Base-by-base conservation (phyloP, 108 stramenopile genomes). In the Nannochloropsis oceanica region DNA sequence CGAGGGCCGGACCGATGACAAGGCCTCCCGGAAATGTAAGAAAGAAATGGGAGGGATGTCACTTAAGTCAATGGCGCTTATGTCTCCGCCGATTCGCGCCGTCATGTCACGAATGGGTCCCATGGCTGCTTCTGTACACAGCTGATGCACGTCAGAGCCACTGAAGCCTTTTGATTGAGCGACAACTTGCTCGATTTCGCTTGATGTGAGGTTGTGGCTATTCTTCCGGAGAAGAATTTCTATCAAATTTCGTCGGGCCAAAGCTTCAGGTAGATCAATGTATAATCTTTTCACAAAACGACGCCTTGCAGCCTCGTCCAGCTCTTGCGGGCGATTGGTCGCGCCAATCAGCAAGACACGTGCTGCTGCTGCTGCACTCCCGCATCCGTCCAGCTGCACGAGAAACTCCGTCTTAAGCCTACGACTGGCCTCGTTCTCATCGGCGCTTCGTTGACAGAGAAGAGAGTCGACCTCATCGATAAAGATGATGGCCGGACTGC, bases 291-390 rank as follows among this genome's bases (percentile, higher is more conserved):
- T 92, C 44, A 92, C 91, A 44, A 93, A 93, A n/a, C 97, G 93
- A 80, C 98, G 87, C n/a, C 99, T 92, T 0, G 97, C 99, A 0
- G 99, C 99, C 88, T 99, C 98, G 88, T 99, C 98, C 73, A 99
- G 91, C 90, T 99, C 99, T 81, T 97, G 95, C 8, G 99, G 99
- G 27, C 95, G 88, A 87, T 99, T 99, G 0, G 99, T 99, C 0
- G 98, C 98, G 25, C 99, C 99, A 84, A 99, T 94, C 27, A 96
- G 92, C 42, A 99, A 88, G 22, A 99, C 97, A n/a, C 59, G 25
- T 96, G 93, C 12, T 94, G 95, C 84, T 92, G 88, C 34, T 91
- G 89, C 13, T 84, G 86, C 80, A 20, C 81, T 26, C 42, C 44
- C 44, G 42, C 83, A 73, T 11, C 89, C 98, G 89, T 98, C 97